phyloP scores from a whole-genome alignment of 805 yeast species.

The Pichia gijzeniarum region DNA sequence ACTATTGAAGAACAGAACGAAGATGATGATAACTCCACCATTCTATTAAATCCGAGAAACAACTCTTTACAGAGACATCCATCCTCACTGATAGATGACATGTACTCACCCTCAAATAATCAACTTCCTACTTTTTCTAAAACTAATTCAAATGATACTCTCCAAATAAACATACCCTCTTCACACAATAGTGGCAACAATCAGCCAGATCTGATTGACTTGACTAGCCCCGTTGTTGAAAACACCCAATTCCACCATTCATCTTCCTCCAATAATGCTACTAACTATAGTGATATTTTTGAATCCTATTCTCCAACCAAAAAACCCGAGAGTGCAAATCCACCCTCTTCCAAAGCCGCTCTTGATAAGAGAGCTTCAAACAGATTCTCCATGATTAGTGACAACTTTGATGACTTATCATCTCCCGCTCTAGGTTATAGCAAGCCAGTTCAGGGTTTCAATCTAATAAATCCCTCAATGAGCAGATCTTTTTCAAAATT shows the following conservation, averaged over 20 bases:
- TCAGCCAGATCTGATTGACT: slow-evolving; percentile 27
- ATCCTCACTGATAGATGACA: slow-evolving; percentile 7
- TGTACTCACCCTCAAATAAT: slow-evolving; percentile 1
- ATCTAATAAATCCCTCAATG: slow-evolving; percentile 16
- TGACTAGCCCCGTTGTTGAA: slow-evolving; percentile 22
- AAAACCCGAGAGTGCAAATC: not conserved
- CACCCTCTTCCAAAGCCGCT: not conserved
- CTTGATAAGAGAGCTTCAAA: slow-evolving; percentile 3
- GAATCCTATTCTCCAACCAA: slow-evolving; percentile 11
- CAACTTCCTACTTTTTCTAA: slow-evolving; percentile 25
- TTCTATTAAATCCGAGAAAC: not conserved
- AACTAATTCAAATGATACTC: slow-evolving; percentile 23
- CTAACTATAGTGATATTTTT: slow-evolving; percentile 14
- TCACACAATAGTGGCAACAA: not conserved
- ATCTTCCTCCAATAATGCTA: not conserved
- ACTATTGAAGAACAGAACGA: slow-evolving; percentile 14
- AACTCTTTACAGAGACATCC: not conserved
- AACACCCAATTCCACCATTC: not conserved
- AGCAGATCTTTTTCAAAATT: slow-evolving; percentile 9
- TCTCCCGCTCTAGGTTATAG: slow-evolving; percentile 27
- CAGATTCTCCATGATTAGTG: slow-evolving; percentile 21
- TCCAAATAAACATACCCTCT: slow-evolving; percentile 6
- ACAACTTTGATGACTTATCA: slow-evolving; percentile 16
- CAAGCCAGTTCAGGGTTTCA: slow-evolving; percentile 23
- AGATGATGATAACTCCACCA: slow-evolving; percentile 3